Evolutionary conservation across 768 basidiomycete genomes (phyloP).

Genomic region (Boletus speciosus): DNA sequence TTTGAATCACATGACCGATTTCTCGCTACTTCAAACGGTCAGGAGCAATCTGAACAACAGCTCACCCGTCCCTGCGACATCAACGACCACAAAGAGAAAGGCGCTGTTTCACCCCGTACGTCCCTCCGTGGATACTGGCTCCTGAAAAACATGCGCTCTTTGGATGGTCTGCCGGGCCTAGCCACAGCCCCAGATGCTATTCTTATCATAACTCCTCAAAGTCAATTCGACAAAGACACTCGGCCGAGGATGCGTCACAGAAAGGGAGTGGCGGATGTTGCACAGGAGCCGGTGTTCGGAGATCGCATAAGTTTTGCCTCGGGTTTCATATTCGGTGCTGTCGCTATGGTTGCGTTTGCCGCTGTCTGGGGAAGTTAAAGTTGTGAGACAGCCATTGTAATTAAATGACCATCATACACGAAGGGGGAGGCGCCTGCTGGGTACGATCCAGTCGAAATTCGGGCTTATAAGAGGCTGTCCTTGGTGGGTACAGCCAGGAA

Average conservation of each 20-base stretch:
- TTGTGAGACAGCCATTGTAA: neutral
- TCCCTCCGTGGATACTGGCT: slow-evolving; percentile 56
- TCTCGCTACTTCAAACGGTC: neutral
- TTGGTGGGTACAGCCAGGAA: neutral
- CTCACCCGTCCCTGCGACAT: slow-evolving; percentile 1
- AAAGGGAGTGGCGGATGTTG: neutral
- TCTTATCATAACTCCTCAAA: slow-evolving; percentile 5
- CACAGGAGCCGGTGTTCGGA: neutral
- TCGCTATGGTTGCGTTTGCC: slow-evolving; percentile 7
- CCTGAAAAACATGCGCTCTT: slow-evolving; percentile 43
- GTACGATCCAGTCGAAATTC: neutral
- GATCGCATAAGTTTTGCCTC: slow-evolving; percentile 8
- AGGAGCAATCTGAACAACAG: neutral
- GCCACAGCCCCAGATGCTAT: slow-evolving; percentile 24
- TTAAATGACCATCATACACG: neutral
- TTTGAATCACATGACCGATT: slow-evolving; percentile 42
- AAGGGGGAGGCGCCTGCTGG: too few species aligned
- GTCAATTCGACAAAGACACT: slow-evolving; percentile 18
- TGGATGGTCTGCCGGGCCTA: slow-evolving; percentile 58
- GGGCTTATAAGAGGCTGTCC: too few species aligned
- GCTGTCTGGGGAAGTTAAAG: slow-evolving; percentile 7
- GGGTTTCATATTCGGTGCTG: slow-evolving; percentile 19
- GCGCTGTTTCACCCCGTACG: slow-evolving; percentile 12
- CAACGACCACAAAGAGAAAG: slow-evolving; percentile 1
- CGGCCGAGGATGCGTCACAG: slow-evolving; percentile 7